These are phyloP conservation scores for Penicillium fuscoglaucum DNA, from an alignment of 2,329 filamentous ascomycete genomes.

Conservation along the genomic window DNA sequence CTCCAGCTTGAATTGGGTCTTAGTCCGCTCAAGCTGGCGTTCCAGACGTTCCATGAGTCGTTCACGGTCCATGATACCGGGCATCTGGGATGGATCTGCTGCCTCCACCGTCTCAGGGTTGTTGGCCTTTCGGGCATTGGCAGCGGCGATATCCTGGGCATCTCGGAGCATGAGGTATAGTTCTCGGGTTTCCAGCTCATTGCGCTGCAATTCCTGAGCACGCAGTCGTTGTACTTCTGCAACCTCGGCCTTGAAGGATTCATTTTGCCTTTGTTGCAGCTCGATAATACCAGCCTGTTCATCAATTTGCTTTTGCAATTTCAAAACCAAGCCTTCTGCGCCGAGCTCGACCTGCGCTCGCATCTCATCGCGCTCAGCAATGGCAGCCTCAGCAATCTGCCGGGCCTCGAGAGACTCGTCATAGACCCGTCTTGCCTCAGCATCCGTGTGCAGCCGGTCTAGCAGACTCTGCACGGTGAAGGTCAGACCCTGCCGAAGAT, in stretches of 20 bases:
- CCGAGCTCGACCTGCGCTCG: slow-evolving; percentile 83
- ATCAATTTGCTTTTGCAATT: slow-evolving; percentile 89
- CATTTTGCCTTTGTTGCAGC: slow-evolving; percentile 80
- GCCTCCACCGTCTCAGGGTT: slow-evolving; percentile 47
- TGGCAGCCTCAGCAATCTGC: slow-evolving; percentile 91
- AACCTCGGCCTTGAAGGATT: slow-evolving; percentile 84
- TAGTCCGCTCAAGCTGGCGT: slow-evolving; percentile 92
- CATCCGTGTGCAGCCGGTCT: slow-evolving; percentile 95
- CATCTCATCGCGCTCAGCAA: slow-evolving; percentile 96
- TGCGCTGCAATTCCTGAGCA: slow-evolving; percentile 87
- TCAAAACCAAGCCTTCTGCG: slow-evolving; percentile 88
- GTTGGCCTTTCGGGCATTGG: slow-evolving; percentile 66
- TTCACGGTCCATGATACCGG: slow-evolving; percentile 90
- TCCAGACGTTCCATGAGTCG: slow-evolving; percentile 89
- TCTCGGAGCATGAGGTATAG: slow-evolving; percentile 97
- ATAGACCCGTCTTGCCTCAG: slow-evolving; percentile 84
- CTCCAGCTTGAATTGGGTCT: slow-evolving; percentile 96
- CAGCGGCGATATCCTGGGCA: slow-evolving; percentile 91
- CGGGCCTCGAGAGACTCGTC: slow-evolving; percentile 89
- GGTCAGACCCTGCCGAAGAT: slow-evolving; percentile 94
- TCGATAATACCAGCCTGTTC: slow-evolving; percentile 91
- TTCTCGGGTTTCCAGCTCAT: slow-evolving; percentile 93
- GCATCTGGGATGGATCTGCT: slow-evolving; percentile 74
- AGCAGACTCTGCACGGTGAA: slow-evolving; percentile 95
- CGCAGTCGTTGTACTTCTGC: slow-evolving; percentile 82